Percentiles rank a stretch among this genome's conserved stretches.
Evolutionary conservation across 495 filamentous ascomycete species (phyloP).

Genomic region (Tuber brumale): DNA sequence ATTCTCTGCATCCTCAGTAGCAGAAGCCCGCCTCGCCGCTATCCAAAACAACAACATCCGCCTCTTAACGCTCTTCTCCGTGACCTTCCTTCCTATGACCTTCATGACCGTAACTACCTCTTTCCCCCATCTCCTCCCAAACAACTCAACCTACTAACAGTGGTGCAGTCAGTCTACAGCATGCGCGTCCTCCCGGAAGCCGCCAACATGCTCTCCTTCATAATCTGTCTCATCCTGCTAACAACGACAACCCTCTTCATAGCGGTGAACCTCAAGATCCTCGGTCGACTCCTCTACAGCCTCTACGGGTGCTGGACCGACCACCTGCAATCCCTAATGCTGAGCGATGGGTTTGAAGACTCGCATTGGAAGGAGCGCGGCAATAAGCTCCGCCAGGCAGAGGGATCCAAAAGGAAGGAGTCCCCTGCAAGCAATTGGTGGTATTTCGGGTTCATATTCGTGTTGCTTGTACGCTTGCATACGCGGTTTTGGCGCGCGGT

Average conservation of each 20-base stretch:
- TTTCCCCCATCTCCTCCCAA: constrained; percentile 6
- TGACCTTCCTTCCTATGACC: constrained; percentile 15
- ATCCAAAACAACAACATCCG: constrained; percentile 14
- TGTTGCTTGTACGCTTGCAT: background rate
- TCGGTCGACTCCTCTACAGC: background rate
- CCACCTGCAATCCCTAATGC: background rate
- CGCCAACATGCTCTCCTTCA: constrained; percentile 8
- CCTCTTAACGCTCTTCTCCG: constrained; percentile 9
- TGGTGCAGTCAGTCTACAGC: constrained; percentile 2
- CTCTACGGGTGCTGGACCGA: background rate
- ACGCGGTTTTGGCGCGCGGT: background rate
- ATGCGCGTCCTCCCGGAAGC: constrained; percentile 4
- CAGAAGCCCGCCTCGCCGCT: constrained; percentile 7
- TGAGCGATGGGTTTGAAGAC: background rate
- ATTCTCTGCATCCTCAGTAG: constrained; percentile 4
- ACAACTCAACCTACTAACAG: background rate
- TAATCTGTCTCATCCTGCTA: constrained; percentile 1
- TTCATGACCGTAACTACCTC: constrained; percentile 19
- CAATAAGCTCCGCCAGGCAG: constrained; percentile 1
- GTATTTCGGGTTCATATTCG: constrained; percentile 6
- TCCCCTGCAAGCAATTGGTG: constrained; percentile 7
- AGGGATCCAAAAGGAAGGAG: background rate
- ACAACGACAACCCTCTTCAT: constrained; percentile 5
- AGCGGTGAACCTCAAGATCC: constrained; percentile 10
- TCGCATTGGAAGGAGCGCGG: constrained; percentile 1